Percentiles rank a stretch among this genome's conserved stretches.
Evolutionary conservation across 176 grass and related monocot genomes (phyloP).

Genomic region (Phyllostachys edulis): DNA sequence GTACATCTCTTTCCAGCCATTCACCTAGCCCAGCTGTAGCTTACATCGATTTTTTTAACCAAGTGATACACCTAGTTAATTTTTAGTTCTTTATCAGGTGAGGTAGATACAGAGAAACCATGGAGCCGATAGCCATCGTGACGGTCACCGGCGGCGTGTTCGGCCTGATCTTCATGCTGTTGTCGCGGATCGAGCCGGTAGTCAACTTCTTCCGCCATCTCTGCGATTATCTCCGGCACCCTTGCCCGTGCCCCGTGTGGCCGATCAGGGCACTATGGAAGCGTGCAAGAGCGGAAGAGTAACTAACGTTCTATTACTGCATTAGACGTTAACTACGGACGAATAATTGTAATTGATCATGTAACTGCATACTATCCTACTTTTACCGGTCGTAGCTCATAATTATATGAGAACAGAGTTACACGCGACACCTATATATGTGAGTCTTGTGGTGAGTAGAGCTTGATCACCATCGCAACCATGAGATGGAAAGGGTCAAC

Average conservation of each 20-base stretch:
- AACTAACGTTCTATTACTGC: too few relatives aligned
- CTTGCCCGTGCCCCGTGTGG: slow-evolving; percentile 10
- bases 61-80: not conserved
- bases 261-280: slow-evolving; percentile 44
- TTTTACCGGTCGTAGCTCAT: too few relatives aligned
- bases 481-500: too few relatives aligned
- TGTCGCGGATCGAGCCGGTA: slow-evolving; percentile 38
- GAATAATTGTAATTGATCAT: too few relatives aligned
- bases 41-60: not conserved
- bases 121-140: slow-evolving; percentile 46
- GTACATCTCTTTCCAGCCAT: not conserved
- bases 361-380: too few relatives aligned
- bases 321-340: too few relatives aligned
- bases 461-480: too few relatives aligned
- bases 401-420: too few relatives aligned
- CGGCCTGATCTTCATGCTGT: slow-evolving; percentile 29
- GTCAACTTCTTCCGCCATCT: slow-evolving; percentile 31
- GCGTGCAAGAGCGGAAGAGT: not conserved
- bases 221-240: slow-evolving; percentile 38
- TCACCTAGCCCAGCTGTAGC: not conserved
- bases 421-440: too few relatives aligned
- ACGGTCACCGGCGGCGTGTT: slow-evolving; percentile 45
- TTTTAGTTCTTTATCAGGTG: not conserved
- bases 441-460: too few relatives aligned
- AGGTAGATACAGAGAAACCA: not conserved